phyloP scores from a whole-genome alignment of 2,329 filamentous ascomycete genomes.

The Byssochlamys sp. region DNA sequence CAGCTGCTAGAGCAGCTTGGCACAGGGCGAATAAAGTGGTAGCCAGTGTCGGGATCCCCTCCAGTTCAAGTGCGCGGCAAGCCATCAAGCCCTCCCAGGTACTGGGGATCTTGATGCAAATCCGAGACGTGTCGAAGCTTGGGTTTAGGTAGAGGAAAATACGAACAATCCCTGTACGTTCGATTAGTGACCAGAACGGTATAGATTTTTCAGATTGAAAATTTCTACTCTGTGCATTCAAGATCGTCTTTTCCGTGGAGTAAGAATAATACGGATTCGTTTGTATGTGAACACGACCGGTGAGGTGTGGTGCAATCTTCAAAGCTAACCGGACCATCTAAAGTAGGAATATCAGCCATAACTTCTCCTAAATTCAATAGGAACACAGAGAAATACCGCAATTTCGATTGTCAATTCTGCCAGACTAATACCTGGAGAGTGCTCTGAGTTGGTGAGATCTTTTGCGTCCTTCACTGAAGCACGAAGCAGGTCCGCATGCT shows the following conservation, averaged over 20 bases:
- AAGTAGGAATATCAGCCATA: neutral
- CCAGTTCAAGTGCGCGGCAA: conserved; percentile 44
- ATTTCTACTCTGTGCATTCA: conserved; percentile 42
- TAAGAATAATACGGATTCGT: conserved; percentile 51
- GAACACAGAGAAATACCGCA: conserved; percentile 28
- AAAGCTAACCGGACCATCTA: conserved; percentile 50
- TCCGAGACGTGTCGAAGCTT: conserved; percentile 37
- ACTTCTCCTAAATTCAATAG: neutral
- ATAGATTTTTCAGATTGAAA: neutral
- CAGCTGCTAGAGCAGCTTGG: conserved; percentile 50
- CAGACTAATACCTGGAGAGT: conserved; percentile 27
- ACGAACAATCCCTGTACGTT: conserved; percentile 39
- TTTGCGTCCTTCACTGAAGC: conserved; percentile 16
- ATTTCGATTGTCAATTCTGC: conserved; percentile 49
- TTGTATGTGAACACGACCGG: conserved; percentile 49
- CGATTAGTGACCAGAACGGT: neutral
- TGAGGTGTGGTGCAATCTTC: conserved; percentile 41
- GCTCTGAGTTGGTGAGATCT: conserved; percentile 30
- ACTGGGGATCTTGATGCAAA: conserved; percentile 55
- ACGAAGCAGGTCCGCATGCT: conserved; percentile 22
- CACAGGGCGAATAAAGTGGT: conserved; percentile 55
- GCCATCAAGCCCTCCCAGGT: conserved; percentile 57
- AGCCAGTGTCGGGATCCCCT: conserved; percentile 50
- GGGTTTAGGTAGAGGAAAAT: conserved; percentile 40
- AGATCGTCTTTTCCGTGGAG: conserved; percentile 40